Base-by-base conservation (phyloP, 2,329 filamentous ascomycete species). In the Colletotrichum eremochloae region DNA sequence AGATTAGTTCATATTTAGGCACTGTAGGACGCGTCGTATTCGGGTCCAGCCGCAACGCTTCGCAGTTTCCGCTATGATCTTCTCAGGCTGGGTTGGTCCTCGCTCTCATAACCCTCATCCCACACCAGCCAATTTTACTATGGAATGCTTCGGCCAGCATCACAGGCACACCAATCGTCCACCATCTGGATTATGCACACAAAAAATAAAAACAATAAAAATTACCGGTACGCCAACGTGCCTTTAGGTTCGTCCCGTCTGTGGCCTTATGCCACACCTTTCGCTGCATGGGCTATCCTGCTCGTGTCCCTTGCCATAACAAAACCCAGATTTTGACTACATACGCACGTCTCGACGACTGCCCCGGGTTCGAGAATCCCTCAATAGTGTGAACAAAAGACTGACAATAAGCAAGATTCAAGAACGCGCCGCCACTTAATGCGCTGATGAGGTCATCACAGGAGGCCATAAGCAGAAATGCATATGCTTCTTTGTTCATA, bases 1-100 rank as follows among this genome's bases (percentile, higher is more conserved):
- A 24, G 24, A 24, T 24, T 24, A 24, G 24, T 24, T 48, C 1
- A 48, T 48, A 14, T 24, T 5, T 5, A 24, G 9, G 24, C 24
- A 24, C 24, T 42, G 12, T 15, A 15, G 29, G 31, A 63, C 68
- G 64, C 68, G 68, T 68, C 44, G 42, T 57, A 50, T n/a, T 44
- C 50, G 42, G 52, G 57, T 38, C 63, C 66, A 55, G 48, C 40
- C 64, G 66, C 55, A 56, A 72, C 70, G 46, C 24, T 61, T 67
- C 61, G 40, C 12, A 40, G 58, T 68, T 57, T 33, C 40, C 57
- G 40, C 55, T 46, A 46, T 48, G 40, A 65, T 64, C 46, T 56
- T 52, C 31, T 40, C 24, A 24, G 40, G 24, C 66, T 9, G 60
- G 46, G 42, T 69, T 69, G n/a, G 60, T 42, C 66, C 66, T 61